phyloP scores from a whole-genome alignment of 176 grass and related monocot species.

The Lolium rigidum region DNA sequence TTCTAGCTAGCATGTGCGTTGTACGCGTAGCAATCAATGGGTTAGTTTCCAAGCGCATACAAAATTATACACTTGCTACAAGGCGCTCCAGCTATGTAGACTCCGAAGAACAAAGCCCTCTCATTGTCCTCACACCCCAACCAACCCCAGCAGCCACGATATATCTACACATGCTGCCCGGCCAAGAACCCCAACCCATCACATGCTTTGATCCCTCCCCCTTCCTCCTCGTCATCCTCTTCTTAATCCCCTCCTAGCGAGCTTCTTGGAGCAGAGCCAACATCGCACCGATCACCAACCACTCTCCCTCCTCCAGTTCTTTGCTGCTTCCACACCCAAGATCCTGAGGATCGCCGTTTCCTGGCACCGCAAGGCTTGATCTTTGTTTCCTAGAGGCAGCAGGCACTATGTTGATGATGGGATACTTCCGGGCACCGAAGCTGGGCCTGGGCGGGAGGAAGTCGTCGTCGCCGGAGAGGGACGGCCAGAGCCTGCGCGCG shows the following conservation, averaged over 20 bases:
- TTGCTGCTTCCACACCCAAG: neutral
- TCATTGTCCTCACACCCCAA: neutral
- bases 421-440: slow-evolving; percentile 54
- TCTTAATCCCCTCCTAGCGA: neutral
- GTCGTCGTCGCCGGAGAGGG: neutral
- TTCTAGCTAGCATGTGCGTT: too few species aligned
- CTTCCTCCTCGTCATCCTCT: neutral
- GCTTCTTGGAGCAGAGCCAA: neutral
- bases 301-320: too few species aligned
- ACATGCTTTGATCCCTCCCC: slow-evolving; percentile 46
- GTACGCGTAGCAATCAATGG: neutral
- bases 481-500: too few species aligned
- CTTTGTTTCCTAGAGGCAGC: neutral
- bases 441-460: slow-evolving; percentile 36
- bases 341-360: neutral
- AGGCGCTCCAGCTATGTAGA: slow-evolving; percentile 20
- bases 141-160: neutral
- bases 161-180: slow-evolving; percentile 2
- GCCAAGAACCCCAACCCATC: neutral
- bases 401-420: slow-evolving; percentile 39
- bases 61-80: slow-evolving; percentile 18
- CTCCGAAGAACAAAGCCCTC: slow-evolving; percentile 1
- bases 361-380: neutral
- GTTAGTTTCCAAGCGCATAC: neutral
- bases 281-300: neutral